Percentiles rank a stretch among this genome's conserved stretches.
These are phyloP conservation scores for Chondrus crispus DNA, from an alignment of 23 red algal genomes.

Conservation along the genomic window DNA sequence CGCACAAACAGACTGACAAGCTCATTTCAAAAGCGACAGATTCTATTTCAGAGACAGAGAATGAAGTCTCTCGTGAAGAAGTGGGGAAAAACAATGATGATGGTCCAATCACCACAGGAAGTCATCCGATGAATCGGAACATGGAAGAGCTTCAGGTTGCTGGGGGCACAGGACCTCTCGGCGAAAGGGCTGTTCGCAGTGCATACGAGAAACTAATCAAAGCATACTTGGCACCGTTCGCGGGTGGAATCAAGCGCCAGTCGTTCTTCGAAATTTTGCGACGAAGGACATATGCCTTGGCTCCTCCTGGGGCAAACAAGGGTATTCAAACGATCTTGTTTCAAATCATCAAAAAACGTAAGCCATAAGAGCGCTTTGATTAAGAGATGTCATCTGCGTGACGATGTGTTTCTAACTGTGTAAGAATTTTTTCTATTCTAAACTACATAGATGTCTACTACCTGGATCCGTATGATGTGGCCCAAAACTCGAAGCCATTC, in stretches of 20 bases:
- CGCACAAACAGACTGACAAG: too few relatives aligned
- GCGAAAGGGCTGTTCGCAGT: conserved; percentile 19
- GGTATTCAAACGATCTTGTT: conserved; percentile 82
- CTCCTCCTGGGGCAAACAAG: conserved; percentile 79
- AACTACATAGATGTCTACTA: conserved; percentile 58
- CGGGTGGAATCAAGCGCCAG: conserved; percentile 39
- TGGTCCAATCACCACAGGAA: conserved; percentile 11
- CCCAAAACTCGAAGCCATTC: conserved; percentile 76
- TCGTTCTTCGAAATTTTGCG: conserved; percentile 70
- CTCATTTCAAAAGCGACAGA: too few relatives aligned
- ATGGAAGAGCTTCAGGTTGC: conserved; percentile 69
- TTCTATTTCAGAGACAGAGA: too few relatives aligned
- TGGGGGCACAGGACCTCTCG: conserved; percentile 46
- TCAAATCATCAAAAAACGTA: conserved; percentile 74
- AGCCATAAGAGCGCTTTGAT: not conserved
- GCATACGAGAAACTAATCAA: conserved; percentile 59
- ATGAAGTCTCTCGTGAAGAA: not conserved
- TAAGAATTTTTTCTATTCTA: not conserved
- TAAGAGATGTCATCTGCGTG: too few relatives aligned
- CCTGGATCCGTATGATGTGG: conserved; percentile 83
- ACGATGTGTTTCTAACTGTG: not conserved
- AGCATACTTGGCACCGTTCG: conserved; percentile 71
- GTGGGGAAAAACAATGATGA: not conserved
- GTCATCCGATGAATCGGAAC: conserved; percentile 68
- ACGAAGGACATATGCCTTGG: conserved; percentile 71